Evolutionary conservation across 1,139 yeast species (phyloP).

Genomic region (Diutina scorzettiae): DNA sequence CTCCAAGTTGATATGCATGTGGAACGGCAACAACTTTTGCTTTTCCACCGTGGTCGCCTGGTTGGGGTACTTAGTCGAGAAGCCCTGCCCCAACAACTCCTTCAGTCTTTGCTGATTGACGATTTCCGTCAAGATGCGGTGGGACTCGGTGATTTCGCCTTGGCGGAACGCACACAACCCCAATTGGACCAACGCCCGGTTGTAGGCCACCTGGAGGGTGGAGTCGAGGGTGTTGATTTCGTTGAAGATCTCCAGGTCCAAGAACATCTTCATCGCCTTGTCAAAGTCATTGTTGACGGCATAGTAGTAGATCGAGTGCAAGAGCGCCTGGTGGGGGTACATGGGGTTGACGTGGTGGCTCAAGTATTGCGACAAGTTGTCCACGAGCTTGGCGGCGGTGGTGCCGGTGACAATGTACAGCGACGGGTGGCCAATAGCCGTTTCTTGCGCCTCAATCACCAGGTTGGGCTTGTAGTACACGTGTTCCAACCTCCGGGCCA

Average conservation of each 20-base stretch:
- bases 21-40: conserved; percentile 90
- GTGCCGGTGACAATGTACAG: background rate
- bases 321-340: conserved; percentile 73
- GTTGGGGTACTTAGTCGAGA: conserved; percentile 54
- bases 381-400: conserved; percentile 38
- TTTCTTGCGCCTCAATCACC: conserved; percentile 60
- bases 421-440: conserved; percentile 47
- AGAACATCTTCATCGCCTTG: conserved; percentile 79
- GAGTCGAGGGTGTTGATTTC: conserved; percentile 79
- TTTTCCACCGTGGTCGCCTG: conserved; percentile 50
- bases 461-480: conserved; percentile 83
- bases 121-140: conserved; percentile 79
- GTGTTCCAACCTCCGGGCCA: conserved; percentile 82
- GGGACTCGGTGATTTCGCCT: conserved; percentile 79
- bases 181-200: conserved; percentile 89
- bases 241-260: conserved; percentile 74
- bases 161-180: conserved; percentile 93
- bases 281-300: conserved; percentile 79
- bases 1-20: conserved; percentile 95
- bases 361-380: conserved; percentile 52
- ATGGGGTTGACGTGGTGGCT: conserved; percentile 54
- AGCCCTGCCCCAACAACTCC: conserved; percentile 92
- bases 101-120: conserved; percentile 79
- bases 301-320: conserved; percentile 79
- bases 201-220: conserved; percentile 79